Evolutionary conservation across 2,329 filamentous ascomycete genomes (phyloP), one percentile per base, ranked within the genome.

Genomic region (Plenodomus lindquistii): DNA sequence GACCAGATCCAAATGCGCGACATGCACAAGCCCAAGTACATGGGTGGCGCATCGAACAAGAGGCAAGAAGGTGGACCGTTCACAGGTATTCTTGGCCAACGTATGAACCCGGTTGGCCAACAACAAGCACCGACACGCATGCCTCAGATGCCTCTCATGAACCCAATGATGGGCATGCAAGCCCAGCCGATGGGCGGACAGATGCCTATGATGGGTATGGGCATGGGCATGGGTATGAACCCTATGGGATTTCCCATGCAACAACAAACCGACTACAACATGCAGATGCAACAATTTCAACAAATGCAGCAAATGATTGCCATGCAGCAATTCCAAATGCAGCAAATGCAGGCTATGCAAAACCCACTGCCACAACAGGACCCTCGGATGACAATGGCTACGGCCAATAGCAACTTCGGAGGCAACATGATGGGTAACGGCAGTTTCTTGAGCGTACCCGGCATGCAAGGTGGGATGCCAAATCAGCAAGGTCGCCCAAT

Each of bases 281-380:
- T 96, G 86, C 91, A 96, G 70, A 92, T 95, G 87, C 89, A 95
- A 68, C 91, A 91, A 74, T 93, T 95, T 87, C 88, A 67, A 47
- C 63, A 69, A 35, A 67, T 67, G 58, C 66, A 70, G 46, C 66
- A 69, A 40, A 66, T 67, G 62, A 59, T 66, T 37, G 65, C 64
- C 9, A 65, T 67, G 54, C 66, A 69, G 40, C 65, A 68, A 41
- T 63, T 70, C 69, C 91, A 91, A 74, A 92, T 95, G 86, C 88
- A 61, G 46, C 64, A 69, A 46, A 68, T 68, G 59, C 62, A 65
- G 27, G 52, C 54, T 11, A 67, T 66, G 63, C 67, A 69, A 51
- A 31, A 7, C 11, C 67, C 67, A 47, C 59, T 59, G 20, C 62
- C 60, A 42, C 50, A 55, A n/a, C 61, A 64, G 49, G 60, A 63